phyloP scores from a whole-genome alignment of 257 asterid species.

The Gentiana dahurica region DNA sequence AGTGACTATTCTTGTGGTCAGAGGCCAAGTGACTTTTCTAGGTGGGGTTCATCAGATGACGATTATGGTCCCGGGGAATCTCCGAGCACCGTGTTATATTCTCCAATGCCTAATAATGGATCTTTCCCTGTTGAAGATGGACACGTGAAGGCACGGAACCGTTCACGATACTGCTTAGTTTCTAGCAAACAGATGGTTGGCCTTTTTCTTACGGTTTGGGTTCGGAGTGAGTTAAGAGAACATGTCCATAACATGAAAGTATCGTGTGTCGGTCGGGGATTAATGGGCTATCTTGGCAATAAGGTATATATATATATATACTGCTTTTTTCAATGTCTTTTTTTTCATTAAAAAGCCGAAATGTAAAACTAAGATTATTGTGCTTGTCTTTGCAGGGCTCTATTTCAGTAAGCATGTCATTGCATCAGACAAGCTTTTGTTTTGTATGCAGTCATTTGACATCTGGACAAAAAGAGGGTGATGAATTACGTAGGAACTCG shows the following conservation, averaged over 20 bases:
- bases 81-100: conserved; percentile 73
- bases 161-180: conserved; percentile 63
- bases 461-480: conserved; percentile 95
- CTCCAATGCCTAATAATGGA: conserved; percentile 53
- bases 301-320: conserved; percentile 42
- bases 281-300: conserved; percentile 98
- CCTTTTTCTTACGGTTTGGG: conserved; percentile 87
- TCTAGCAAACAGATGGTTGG: conserved; percentile 99
- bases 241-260: conserved; percentile 77
- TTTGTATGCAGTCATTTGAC: conserved; percentile 94
- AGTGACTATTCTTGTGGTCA: conserved; percentile 49
- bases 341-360: not conserved
- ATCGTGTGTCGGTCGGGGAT: conserved; percentile 91
- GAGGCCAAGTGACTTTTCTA: conserved; percentile 85
- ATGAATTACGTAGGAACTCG: conserved; percentile 84
- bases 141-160: conserved; percentile 22
- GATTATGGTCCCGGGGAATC: conserved; percentile 76
- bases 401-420: conserved; percentile 81
- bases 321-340: not conserved
- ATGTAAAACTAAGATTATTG: not conserved
- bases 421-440: conserved; percentile 99
- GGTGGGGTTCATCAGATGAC: conserved; percentile 85
- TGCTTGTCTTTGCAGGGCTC: conserved; percentile 62
- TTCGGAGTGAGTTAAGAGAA: conserved; percentile 79
- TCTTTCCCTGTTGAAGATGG: conserved; percentile 47